Conservation (phyloP, 305 asterid genomes). For the Withania somnifera region DNA sequence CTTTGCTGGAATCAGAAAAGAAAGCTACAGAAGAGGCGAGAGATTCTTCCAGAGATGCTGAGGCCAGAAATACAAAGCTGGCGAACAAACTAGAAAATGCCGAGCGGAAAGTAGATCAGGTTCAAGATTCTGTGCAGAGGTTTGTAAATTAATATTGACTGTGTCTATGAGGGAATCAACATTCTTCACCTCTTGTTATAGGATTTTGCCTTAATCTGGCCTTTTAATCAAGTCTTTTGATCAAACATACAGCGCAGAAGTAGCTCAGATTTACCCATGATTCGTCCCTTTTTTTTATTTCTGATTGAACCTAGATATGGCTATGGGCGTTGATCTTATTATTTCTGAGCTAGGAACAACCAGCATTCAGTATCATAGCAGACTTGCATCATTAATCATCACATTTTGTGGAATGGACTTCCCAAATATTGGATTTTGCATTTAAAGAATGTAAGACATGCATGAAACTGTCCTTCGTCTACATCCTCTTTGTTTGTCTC, state of each 20-base stretch:
- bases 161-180: not conserved
- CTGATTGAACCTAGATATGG: too few species aligned
- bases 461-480: not conserved
- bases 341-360: not conserved
- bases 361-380: not conserved
- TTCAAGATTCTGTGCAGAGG: constrained; percentile 89
- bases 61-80: constrained; percentile 47
- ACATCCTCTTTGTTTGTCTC: constrained; percentile 7
- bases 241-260: not conserved
- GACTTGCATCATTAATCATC: not conserved
- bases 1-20: constrained; percentile 59
- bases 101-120: constrained; percentile 60
- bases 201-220: not conserved
- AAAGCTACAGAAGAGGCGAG: constrained; percentile 61
- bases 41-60: constrained; percentile 52
- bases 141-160: constrained; percentile 11
- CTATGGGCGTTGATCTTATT: not conserved
- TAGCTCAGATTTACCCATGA: not conserved
- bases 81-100: constrained; percentile 57
- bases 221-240: not conserved
- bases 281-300: too few species aligned
- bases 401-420: not conserved
- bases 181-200: not conserved
- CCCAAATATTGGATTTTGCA: not conserved
- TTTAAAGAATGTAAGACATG: not conserved